Evolutionary conservation across 371 early-diverging fungal species (phyloP), one percentile per base, ranked within the genome.

Genomic region (Parasitella parasitica): DNA sequence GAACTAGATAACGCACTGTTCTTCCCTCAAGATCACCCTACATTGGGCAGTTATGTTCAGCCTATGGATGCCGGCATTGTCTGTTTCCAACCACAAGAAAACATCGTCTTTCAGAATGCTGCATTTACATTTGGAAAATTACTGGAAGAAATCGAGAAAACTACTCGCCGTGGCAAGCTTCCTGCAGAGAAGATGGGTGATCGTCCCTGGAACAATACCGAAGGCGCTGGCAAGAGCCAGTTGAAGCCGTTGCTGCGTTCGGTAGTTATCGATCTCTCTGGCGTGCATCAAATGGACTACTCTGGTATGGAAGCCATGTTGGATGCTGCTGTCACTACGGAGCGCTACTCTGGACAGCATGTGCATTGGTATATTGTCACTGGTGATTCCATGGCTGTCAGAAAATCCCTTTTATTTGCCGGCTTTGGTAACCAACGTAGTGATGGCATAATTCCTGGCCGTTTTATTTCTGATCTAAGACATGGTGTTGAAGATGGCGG

Each of bases 231-330:
- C 22, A 75, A 70, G 49, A 61, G 66, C 4, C n/a, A 48, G 0
- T 48, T 70, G 24, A 62, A 71, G 22, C 90, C 91, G 2, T 58
- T 73, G 8, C 72, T 93, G 12, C 78, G 84, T 5, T 89, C 94
- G 0, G 64, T 95, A 20, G 71, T 95, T 18, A 75, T 95, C n/a
- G 94, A 94, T 67, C 81, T 95, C 51, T 79, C 89, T 0, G 86
- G 86, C 11, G 94, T 93, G 12, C 89, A 90, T 54, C 75, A 81
- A 32, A 82, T 94, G 66, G 96, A 95, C 60, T 82, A 86, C 27
- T 89, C 94, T 1, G 94, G 92, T 28, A 69, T 90, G 50, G 93
- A 93, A 61, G 80, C 83, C 13, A 77, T 94, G 22, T 61, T 76
- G 6, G 78, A 78, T 37, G 57, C 72, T 5, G 80, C 80, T 1